Evolutionary conservation across 345 rosid species (phyloP), one percentile per base, ranked within the genome.

Genomic region (Garcia nutans): DNA sequence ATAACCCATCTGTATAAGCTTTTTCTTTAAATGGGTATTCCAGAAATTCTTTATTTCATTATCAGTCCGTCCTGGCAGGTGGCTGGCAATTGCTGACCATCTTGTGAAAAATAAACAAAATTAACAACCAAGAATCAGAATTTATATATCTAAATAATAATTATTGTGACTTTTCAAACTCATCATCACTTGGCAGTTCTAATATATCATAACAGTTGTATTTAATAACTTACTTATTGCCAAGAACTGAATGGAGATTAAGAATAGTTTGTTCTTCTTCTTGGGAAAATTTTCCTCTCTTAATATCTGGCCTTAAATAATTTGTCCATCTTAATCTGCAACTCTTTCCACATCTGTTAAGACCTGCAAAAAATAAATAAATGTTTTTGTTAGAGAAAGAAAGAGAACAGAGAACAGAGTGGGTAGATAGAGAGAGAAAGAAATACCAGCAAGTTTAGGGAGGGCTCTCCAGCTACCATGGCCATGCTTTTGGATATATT

Each of bases 391-490:
- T n/a, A 68, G 61, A 49, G 12, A 22, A 22, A 41, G 23, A 65
- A 28, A 67, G 69, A 50, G 24, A 62, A 26, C 8, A n/a, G 7
- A 52, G 22, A 23, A 6, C 19, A 4, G n/a, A n/a, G n/a, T 13
- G 22, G 19, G 7, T 12, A 10, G 22, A 19, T 1, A 13, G 10
- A 52, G 3, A 16, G 23, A 47, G 13, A 31, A 3, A 61, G 20
- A 61, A 2, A 7, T 56, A 74, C 82, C 82, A 69, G 82, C 68
- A 74, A 79, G 78, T 37, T 79, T 79, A 8, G 82, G 82, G 45
- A 79, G 82, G 44, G 82, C 82, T 79, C 82, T 79, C 82, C 82
- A 79, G 78, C 82, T 79, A 54, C 82, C 71, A 70, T 79, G 82
- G 55, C 82, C 82, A 45, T 79, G 78, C 20, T 63, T 74, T 8